Evolutionary conservation across 768 basidiomycete genomes (phyloP).

Genomic region (Termitomyces sp.): DNA sequence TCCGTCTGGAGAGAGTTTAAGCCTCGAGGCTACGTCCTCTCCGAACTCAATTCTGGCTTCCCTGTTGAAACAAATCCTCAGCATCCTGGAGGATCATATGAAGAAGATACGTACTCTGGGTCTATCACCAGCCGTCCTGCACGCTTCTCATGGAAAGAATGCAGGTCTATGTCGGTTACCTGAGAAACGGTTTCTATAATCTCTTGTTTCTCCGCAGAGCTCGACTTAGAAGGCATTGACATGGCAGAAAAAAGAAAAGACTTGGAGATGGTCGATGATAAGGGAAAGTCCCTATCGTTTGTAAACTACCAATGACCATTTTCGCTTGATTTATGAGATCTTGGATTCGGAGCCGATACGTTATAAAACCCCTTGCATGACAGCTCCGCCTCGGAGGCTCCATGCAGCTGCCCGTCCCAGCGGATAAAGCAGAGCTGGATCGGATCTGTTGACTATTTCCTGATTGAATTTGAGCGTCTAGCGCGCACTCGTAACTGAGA

Average conservation of each 20-base stretch:
- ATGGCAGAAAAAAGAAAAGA: background rate
- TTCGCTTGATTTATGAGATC: no score
- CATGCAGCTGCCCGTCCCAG: no score
- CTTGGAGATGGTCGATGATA: background rate
- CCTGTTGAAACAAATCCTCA: constrained; percentile 19
- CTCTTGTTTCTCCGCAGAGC: constrained; percentile 8
- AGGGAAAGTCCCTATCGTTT: no score
- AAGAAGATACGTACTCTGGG: constrained; percentile 37
- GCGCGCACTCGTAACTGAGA: no score
- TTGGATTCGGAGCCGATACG: no score
- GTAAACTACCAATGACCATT: no score
- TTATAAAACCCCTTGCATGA: no score
- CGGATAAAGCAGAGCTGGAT: no score
- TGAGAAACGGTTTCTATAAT: background rate
- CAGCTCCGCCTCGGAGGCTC: no score
- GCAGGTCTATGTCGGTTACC: constrained; percentile 20
- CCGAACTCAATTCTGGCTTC: constrained; percentile 58
- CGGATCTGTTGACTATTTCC: no score
- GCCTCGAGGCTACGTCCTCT: constrained; percentile 40
- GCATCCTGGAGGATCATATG: background rate
- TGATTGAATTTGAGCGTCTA: no score
- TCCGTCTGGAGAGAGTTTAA: constrained; percentile 51
- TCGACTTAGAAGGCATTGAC: constrained; percentile 10
- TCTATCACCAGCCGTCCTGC: constrained; percentile 59
- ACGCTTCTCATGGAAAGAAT: constrained; percentile 44